Conservation (phyloP, 2,329 filamentous ascomycete genomes). For the Fusarium sp. region DNA sequence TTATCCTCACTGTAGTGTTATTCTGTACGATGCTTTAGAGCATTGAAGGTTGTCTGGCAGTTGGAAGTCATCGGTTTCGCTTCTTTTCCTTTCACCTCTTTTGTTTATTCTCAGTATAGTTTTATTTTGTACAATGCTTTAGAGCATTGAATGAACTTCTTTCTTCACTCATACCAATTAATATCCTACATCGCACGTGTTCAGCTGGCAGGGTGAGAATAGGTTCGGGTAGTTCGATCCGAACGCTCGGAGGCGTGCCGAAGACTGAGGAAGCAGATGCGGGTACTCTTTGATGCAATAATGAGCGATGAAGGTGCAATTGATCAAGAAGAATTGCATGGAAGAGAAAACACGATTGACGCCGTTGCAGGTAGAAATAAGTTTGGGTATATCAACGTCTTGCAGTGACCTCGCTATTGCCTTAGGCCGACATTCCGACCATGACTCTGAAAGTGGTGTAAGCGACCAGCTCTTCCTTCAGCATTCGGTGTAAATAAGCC, state of each 20-base stretch:
- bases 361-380: background rate
- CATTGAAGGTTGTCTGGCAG: too few species aligned
- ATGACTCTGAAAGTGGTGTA: background rate
- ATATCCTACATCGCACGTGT: background rate
- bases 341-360: background rate
- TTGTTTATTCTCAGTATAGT: too few species aligned
- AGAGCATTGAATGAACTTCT: background rate
- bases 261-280: background rate
- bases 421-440: background rate
- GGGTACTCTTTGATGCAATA: background rate
- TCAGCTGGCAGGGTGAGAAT: background rate
- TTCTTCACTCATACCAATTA: background rate
- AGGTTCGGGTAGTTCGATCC: background rate
- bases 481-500: constrained; percentile 6
- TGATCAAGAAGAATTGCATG: background rate
- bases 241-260: background rate
- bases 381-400: background rate
- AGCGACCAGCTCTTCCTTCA: background rate
- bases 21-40: background rate
- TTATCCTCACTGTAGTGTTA: background rate
- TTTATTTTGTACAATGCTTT: too few species aligned
- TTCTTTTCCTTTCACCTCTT: too few species aligned
- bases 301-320: background rate
- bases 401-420: background rate
- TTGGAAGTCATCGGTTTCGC: too few species aligned